Conservation (phyloP, 495 filamentous ascomycete genomes). For the Pseudevernia furfuracea region DNA sequence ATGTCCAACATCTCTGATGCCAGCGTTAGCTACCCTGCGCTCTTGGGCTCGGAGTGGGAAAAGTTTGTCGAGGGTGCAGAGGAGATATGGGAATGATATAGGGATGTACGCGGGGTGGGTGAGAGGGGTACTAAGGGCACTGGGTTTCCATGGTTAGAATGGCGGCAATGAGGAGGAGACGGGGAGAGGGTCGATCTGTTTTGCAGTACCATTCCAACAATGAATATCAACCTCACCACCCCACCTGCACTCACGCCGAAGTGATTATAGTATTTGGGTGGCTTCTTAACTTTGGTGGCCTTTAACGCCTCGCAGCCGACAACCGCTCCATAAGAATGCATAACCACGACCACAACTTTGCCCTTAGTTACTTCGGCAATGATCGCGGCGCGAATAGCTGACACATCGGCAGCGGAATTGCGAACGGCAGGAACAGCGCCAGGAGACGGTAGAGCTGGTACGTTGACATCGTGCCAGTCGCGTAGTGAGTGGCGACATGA, state of each 20-base stretch:
- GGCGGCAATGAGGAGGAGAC: not conserved
- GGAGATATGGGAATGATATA: not conserved
- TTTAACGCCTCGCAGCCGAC: conserved; percentile 31
- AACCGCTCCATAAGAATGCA: conserved; percentile 35
- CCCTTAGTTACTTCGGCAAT: not conserved
- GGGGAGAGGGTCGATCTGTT: not conserved
- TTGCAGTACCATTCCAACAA: not conserved
- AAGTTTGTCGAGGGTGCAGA: not conserved
- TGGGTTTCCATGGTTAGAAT: not conserved
- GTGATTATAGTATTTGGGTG: not conserved
- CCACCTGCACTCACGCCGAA: not conserved
- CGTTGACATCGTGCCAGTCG: not conserved
- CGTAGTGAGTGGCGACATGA: not conserved
- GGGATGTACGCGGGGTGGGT: not conserved
- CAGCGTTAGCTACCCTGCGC: conserved; percentile 1
- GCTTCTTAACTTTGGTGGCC: conserved; percentile 20
- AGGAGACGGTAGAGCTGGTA: not conserved
- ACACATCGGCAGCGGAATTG: not conserved
- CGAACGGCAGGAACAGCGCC: not conserved
- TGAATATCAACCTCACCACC: not conserved
- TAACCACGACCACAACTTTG: conserved; percentile 25
- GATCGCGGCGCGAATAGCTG: not conserved
- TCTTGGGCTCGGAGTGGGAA: not conserved
- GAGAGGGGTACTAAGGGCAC: not conserved
- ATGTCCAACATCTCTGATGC: conserved; percentile 1